Evolutionary conservation across 257 asterid species (phyloP).

Genomic region (Euphrasia confusa): DNA sequence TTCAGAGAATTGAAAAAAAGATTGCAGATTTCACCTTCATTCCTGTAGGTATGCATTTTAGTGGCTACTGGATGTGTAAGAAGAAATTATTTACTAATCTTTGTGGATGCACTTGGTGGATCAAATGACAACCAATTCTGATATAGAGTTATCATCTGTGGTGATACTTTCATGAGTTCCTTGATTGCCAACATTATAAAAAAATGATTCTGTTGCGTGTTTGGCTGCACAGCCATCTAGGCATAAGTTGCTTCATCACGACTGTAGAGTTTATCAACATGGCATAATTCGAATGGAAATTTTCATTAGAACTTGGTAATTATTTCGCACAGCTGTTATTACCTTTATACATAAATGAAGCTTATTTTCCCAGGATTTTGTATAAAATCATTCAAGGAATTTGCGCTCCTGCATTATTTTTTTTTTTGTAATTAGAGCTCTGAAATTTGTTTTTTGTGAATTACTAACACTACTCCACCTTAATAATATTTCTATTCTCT

Average conservation of each 20-base stretch:
- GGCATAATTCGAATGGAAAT: neutral
- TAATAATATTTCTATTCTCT: neutral
- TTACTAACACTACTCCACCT: neutral
- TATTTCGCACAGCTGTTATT: neutral
- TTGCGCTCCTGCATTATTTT: neutral
- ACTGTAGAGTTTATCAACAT: neutral
- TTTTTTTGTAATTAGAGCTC: neutral
- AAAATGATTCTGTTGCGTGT: neutral
- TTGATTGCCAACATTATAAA: neutral
- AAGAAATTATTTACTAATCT: conserved; percentile 10
- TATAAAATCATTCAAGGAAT: neutral
- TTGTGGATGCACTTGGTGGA: conserved; percentile 7
- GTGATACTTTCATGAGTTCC: neutral
- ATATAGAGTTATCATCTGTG: conserved; percentile 13
- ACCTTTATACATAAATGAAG: neutral
- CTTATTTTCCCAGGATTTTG: neutral
- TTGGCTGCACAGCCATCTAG: neutral
- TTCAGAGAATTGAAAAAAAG: conserved; percentile 77
- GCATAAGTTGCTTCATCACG: conserved; percentile 3
- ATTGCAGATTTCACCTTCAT: conserved; percentile 94
- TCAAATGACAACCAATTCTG: conserved; percentile 12
- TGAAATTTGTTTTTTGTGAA: neutral
- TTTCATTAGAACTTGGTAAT: neutral
- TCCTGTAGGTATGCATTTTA: conserved; percentile 73
- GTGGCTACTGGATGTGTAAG: conserved; percentile 6